Percentiles rank a stretch among this genome's conserved stretches.
Conservation (phyloP, 352 stramenopile species). For the Globisporangium megalacanthum region DNA sequence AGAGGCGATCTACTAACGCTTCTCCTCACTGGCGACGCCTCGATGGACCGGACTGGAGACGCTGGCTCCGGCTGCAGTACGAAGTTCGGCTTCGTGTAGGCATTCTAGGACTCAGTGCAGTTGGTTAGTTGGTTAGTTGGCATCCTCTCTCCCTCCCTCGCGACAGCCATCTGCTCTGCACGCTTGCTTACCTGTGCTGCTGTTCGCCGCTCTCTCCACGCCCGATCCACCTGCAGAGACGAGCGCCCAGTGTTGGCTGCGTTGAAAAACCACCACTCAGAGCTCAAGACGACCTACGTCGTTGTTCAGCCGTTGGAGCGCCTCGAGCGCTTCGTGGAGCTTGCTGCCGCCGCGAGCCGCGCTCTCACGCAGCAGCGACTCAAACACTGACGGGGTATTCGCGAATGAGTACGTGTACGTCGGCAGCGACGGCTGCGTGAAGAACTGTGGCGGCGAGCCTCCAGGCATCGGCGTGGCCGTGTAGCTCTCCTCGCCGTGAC, state of each 20-base stretch:
- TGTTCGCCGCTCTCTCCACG: slow-evolving; percentile 17
- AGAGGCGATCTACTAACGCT: background rate
- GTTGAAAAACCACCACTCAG: no score
- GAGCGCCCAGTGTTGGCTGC: background rate
- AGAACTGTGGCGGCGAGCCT: slow-evolving; percentile 10
- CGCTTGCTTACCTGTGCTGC: slow-evolving; percentile 11
- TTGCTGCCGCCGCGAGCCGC: slow-evolving; percentile 15
- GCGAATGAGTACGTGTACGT: slow-evolving; percentile 18
- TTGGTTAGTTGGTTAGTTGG: background rate
- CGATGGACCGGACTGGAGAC: background rate
- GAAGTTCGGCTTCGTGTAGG: slow-evolving; percentile 35
- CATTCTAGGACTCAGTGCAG: background rate
- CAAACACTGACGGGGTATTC: slow-evolving; percentile 36
- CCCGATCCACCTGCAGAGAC: slow-evolving; percentile 8
- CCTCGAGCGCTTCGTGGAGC: slow-evolving; percentile 37
- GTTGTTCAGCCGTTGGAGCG: slow-evolving; percentile 26
- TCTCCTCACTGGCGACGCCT: background rate
- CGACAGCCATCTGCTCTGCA: no score
- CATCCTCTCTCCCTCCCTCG: no score
- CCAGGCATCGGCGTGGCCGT: background rate
- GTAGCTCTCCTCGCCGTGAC: background rate
- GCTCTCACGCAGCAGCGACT: slow-evolving; percentile 36
- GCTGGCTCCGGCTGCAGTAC: slow-evolving; percentile 17
- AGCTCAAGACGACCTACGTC: slow-evolving; percentile 25
- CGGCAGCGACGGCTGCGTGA: background rate